A percentile compares a stretch with the other conserved stretches of the same genome.
These are phyloP conservation scores for Colletotrichum phormii DNA, from an alignment of 2,329 filamentous ascomycete species.

Conservation along the genomic window DNA sequence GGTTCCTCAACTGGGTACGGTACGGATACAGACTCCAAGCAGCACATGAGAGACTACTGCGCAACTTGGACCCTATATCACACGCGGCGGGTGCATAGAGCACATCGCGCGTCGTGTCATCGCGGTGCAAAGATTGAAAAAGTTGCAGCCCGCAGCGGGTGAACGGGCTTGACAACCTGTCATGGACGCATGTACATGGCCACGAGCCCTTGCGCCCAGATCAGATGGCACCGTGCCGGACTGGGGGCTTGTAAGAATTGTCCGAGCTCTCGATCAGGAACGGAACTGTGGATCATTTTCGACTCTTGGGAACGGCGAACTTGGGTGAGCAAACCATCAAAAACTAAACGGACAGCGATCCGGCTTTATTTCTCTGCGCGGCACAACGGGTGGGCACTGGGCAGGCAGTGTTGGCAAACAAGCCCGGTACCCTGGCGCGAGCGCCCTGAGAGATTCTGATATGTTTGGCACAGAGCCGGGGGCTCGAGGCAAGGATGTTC, in stretches of 20 bases:
- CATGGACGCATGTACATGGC: conserved; percentile 13
- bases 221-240: conserved; percentile 29
- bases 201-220: conserved; percentile 27
- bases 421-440: not conserved
- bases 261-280: conserved; percentile 32
- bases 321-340: not conserved
- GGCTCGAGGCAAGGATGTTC: not conserved
- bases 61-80: not conserved
- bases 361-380: not conserved
- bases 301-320: not conserved
- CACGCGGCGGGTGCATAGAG: not conserved
- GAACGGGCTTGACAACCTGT: conserved; percentile 33
- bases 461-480: conserved; percentile 4
- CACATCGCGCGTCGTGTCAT: not conserved
- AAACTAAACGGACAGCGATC: not conserved
- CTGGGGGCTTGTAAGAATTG: conserved; percentile 1
- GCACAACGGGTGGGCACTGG: not conserved
- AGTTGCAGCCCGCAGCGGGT: conserved; percentile 2
- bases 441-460: not conserved
- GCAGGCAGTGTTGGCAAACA: not conserved
- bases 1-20: not conserved
- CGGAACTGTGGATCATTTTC: conserved; percentile 9
- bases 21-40: not conserved
- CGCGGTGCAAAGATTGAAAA: conserved; percentile 4
- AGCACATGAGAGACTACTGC: not conserved